Evolutionary conservation across 2,329 filamentous ascomycete species (phyloP), one percentile per base, ranked within the genome.

Genomic region (Pyrenophora tritici-repentis): DNA sequence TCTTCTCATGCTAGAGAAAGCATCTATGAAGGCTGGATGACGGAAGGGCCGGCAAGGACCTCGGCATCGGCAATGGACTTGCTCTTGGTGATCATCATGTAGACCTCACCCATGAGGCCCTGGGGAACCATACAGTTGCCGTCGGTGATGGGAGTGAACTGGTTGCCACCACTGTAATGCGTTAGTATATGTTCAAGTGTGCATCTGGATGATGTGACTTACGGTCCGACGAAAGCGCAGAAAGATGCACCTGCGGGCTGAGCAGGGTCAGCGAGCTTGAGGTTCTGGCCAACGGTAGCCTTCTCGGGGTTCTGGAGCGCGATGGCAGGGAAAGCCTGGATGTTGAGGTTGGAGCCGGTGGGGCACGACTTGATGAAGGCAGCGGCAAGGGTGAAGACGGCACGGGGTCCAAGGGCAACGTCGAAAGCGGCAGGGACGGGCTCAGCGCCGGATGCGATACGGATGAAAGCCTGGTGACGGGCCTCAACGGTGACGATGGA

Each of bases 341-440:
- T 78, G 66, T 81, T 79, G 41, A 88, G 77, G 75, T 86, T 85
- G 66, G 82, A 83, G 46, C 70, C 85, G 22, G 80, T 73, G 13
- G 88, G 88, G 77, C 88, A 91, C 24, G 83, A 84, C 48, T 74
- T 71, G 77, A 91, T 90, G 79, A 91, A 91, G 37, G 83, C 82
- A 1, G 87, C 84, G 36, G 87, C 88, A 47, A 91, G 81, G 32
- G 86, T 87, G 79, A 90, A 90, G 72, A 90, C 84, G 57, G 85
- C 83, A 59, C 83, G 81, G 58, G 86, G 84, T 24, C 83, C 82
- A 10, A 91, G 83, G 1, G 88, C 80, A 0, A 85, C 86, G 70
- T 90, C 87, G 66, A 91, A 89, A 20, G 87, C 81, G 66, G 84
- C 83, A 3, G 88, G 85, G 3, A 88, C 81, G 45, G 87, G 83